phyloP scores from a whole-genome alignment of 1,284 basidiomycete species.

The Abortiporus biennis region DNA sequence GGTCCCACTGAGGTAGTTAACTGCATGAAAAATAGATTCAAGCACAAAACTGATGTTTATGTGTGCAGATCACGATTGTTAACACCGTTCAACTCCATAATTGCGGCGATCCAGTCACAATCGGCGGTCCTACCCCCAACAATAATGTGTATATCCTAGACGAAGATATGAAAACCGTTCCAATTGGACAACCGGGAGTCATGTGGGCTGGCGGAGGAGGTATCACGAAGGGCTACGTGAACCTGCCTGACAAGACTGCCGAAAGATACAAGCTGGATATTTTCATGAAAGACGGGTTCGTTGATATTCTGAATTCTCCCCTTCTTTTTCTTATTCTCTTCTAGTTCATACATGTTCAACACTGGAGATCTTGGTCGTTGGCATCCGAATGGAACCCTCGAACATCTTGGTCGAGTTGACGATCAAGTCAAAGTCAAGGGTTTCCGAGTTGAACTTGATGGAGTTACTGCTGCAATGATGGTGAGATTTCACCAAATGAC shows the following conservation, averaged over 20 bases:
- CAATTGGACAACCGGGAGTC: conserved; percentile 45
- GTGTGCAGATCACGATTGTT: conserved; percentile 49
- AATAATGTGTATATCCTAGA: conserved; percentile 53
- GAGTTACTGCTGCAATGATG: conserved; percentile 53
- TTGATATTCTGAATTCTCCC: conserved; percentile 1
- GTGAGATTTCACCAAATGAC: conserved; percentile 26
- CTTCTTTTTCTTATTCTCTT: not conserved
- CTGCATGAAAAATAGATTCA: conserved; percentile 3
- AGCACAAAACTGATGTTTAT: conserved; percentile 1
- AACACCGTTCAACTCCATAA: conserved; percentile 50
- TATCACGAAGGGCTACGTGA: conserved; percentile 47
- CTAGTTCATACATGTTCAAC: conserved; percentile 54
- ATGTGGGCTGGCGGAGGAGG: conserved; percentile 59
- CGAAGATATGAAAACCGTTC: conserved; percentile 41
- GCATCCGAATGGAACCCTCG: conserved; percentile 44
- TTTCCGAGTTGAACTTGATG: conserved; percentile 57
- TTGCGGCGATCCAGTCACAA: conserved; percentile 36
- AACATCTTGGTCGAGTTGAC: conserved; percentile 51
- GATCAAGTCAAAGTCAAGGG: conserved; percentile 54
- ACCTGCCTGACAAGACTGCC: conserved; percentile 46
- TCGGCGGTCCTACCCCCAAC: conserved; percentile 54
- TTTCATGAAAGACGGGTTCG: conserved; percentile 43
- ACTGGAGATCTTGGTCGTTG: conserved; percentile 54
- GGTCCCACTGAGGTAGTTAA: conserved; percentile 42
- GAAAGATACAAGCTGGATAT: conserved; percentile 46